Conservation (phyloP, 164 flowering plant genomes). For the Tetrastigma voinierianum region DNA sequence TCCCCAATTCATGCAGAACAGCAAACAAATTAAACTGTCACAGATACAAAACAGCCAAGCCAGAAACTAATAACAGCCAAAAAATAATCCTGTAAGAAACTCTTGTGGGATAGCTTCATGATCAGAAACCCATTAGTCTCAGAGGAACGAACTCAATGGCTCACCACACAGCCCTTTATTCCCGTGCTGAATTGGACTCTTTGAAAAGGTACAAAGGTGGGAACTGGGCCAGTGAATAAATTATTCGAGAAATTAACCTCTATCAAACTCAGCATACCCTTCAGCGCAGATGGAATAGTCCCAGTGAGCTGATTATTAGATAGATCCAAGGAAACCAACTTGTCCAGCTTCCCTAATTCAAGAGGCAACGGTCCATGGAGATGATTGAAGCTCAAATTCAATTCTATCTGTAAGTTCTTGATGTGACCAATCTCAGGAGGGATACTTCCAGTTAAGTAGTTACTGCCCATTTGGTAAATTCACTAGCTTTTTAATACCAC, state of each 20-base stretch:
- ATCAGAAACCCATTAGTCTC: constrained; percentile 30
- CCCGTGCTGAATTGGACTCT: constrained; percentile 79
- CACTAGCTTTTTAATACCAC: constrained; percentile 70
- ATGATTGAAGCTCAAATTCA: constrained; percentile 91
- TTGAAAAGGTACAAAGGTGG: constrained; percentile 79
- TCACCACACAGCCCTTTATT: constrained; percentile 91
- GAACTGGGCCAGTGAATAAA: constrained; percentile 71
- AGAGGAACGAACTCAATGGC: constrained; percentile 61
- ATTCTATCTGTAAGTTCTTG: constrained; percentile 78
- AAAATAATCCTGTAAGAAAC: constrained; percentile 76
- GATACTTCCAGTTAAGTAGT: constrained; percentile 77
- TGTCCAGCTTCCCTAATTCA: constrained; percentile 88
- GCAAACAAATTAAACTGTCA: constrained; percentile 68
- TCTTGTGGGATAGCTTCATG: constrained; percentile 47
- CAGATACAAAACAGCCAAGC: constrained; percentile 75
- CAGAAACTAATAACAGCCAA: constrained; percentile 93
- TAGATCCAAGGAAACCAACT: constrained; percentile 83
- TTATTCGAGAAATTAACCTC: constrained; percentile 90
- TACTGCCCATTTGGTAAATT: constrained; percentile 77
- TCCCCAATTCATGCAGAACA: constrained; percentile 91
- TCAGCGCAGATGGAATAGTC: constrained; percentile 61
- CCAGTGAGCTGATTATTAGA: constrained; percentile 87
- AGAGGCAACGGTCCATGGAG: constrained; percentile 77
- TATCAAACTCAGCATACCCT: constrained; percentile 92
- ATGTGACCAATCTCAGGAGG: constrained; percentile 90